Base-by-base conservation (phyloP, 2,329 filamentous ascomycete species). In the Camptophora hylomeconis region DNA sequence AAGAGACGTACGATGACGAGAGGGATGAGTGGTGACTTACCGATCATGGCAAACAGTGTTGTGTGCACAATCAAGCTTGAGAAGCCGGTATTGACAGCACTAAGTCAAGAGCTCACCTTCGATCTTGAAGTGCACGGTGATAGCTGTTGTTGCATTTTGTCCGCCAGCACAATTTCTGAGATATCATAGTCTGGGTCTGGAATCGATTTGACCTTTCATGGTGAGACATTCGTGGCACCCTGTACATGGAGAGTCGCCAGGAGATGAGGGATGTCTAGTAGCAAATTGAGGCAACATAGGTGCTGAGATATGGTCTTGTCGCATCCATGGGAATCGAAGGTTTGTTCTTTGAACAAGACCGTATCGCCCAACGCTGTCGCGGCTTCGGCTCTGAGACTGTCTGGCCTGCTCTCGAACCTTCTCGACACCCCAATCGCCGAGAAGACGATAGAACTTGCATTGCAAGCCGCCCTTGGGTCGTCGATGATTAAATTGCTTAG, bases 371-470 rank as follows among this genome's bases (percentile, higher is more conserved):
- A 49, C 30, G 26, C n/a, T 32, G 23, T 36, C 35, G 16, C 20
- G 33, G 16, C 30, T 32, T 19, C 18, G 34, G 19, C 32, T 31
- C 6, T 21, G 26, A 3, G 20, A 23, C 12, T 13, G 24, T 11
- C 39, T 36, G 11, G 51, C 41, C 39, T 61, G 58, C 35, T 58
- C 51, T 17, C 60, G 50, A 10, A 63, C 42, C 5, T 58, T 60
- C 1, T 56, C 56, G 36, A 59, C 56, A 24, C 52, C 54, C 38
- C 60, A 54, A 31, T 56, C 51, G 33, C 54, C 54, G 32, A 63
- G 57, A 32, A 60, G 54, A n/a, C 60, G 56, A 41, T 64, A 64
- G 40, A 60, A 63, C 36, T 60, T 61, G 51, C 60, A 64, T 42
- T 63, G 59, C 12, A 64, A 58, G 0, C 60, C 60, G 35, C 57